Percentiles rank a stretch among this genome's conserved stretches.
Evolutionary conservation across 2,329 filamentous ascomycete species (phyloP).

Genomic region (Fusarium pininemorale): DNA sequence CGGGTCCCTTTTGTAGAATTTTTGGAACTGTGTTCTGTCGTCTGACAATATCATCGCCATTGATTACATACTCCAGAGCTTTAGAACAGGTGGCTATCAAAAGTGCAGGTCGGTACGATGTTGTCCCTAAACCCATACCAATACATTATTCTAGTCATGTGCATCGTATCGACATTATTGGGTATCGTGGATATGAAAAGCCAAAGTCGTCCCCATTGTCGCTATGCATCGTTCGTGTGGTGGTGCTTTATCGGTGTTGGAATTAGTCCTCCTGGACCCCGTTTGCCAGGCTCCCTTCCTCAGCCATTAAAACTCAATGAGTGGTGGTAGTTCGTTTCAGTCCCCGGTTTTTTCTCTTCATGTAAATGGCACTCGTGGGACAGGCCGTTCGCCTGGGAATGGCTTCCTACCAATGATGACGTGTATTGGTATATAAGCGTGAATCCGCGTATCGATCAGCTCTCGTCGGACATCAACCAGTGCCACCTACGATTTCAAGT

Average conservation of each 20-base stretch:
- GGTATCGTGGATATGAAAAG: constrained; percentile 36
- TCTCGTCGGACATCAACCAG: constrained; percentile 60
- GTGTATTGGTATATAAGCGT: constrained; percentile 60
- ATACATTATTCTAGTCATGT: constrained; percentile 34
- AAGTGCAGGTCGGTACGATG: neutral
- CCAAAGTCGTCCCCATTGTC: constrained; percentile 16
- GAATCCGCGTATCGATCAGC: constrained; percentile 56
- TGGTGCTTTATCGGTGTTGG: neutral
- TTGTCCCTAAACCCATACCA: constrained; percentile 2
- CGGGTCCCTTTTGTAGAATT: neutral
- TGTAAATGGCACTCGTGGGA: constrained; percentile 12
- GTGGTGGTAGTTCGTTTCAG: neutral
- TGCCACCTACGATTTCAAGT: constrained; percentile 50
- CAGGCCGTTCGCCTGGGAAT: constrained; percentile 44
- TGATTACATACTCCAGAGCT: neutral
- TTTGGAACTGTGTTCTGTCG: neutral
- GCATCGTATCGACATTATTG: constrained; percentile 37
- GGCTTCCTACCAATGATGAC: constrained; percentile 64
- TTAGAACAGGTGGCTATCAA: neutral
- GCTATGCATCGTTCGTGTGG: constrained; percentile 1
- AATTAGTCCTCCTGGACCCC: neutral
- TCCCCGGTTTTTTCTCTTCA: neutral
- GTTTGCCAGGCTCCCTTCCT: neutral
- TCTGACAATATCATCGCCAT: neutral
- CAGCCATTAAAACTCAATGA: neutral